phyloP scores from a whole-genome alignment of 2,329 filamentous ascomycete species.

The Trichoderma koningii region DNA sequence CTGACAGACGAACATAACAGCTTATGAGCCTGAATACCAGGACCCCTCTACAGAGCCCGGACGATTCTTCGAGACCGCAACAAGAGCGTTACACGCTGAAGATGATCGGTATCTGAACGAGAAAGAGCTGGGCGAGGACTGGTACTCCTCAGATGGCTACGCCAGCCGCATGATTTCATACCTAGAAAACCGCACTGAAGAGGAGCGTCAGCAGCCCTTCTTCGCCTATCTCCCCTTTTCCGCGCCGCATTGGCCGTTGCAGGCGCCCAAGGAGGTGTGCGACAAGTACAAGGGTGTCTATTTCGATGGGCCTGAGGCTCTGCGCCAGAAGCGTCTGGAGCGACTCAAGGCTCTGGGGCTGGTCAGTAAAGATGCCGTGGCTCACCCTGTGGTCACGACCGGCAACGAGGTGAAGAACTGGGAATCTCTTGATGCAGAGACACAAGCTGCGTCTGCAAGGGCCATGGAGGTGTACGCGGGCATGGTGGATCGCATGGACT shows the following conservation, averaged over 20 bases:
- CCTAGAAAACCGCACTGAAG: conserved; percentile 51
- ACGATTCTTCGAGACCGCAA: conserved; percentile 22
- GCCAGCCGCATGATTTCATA: conserved; percentile 55
- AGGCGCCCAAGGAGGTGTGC: conserved; percentile 57
- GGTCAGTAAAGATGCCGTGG: conserved; percentile 51
- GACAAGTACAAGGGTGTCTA: conserved; percentile 61
- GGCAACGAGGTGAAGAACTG: conserved; percentile 48
- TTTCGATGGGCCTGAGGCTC: conserved; percentile 60
- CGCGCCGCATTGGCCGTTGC: conserved; percentile 65
- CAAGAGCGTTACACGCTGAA: conserved; percentile 20
- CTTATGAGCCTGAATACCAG: conserved; percentile 23
- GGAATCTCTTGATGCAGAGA: conserved; percentile 49
- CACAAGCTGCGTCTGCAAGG: conserved; percentile 50
- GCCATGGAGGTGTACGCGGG: conserved; percentile 65
- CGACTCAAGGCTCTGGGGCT: conserved; percentile 60
- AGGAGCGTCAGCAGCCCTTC: conserved; percentile 48
- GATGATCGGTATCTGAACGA: conserved; percentile 17
- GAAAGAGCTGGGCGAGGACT: conserved; percentile 18
- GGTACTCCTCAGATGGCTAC: conserved; percentile 48
- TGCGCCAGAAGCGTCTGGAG: conserved; percentile 55
- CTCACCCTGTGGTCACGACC: conserved; percentile 52
- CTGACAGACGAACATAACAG: conserved; percentile 1
- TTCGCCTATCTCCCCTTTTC: conserved; percentile 64
- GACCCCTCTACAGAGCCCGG: conserved; percentile 20
- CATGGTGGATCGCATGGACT: conserved; percentile 65